Conservation (phyloP, 1,284 basidiomycete genomes). For the Prillingera fragicola region DNA sequence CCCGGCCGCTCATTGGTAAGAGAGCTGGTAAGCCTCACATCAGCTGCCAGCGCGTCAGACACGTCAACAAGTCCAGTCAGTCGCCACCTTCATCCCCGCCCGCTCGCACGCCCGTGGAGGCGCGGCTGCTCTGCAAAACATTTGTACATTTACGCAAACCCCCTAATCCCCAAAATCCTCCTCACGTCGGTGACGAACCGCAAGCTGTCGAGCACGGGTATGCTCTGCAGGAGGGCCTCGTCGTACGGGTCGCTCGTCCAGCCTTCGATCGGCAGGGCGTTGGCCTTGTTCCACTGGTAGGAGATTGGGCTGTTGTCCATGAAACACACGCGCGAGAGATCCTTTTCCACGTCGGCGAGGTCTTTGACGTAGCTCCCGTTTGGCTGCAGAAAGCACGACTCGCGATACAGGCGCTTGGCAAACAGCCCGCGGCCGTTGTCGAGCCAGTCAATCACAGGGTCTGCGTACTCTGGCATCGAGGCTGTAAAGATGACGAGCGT, state of each 20-base stretch:
- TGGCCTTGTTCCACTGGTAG: constrained; percentile 89
- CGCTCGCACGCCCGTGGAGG: too few relatives aligned
- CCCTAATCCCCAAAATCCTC: constrained; percentile 73
- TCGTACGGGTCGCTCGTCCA: constrained; percentile 98
- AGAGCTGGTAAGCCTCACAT: too few relatives aligned
- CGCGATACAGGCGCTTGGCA: constrained; percentile 80
- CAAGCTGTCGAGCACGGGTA: constrained; percentile 91
- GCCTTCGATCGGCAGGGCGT: constrained; percentile 97
- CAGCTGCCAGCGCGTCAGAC: too few relatives aligned
- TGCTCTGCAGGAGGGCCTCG: constrained; percentile 88
- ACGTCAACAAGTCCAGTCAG: too few relatives aligned
- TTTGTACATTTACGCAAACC: constrained; percentile 30
- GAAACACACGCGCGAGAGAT: constrained; percentile 84
- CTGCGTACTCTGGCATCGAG: constrained; percentile 97
- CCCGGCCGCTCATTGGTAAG: too few relatives aligned
- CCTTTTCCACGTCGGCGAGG: constrained; percentile 75
- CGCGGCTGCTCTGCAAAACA: too few relatives aligned
- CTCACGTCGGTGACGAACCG: constrained; percentile 94
- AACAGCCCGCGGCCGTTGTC: constrained; percentile 91
- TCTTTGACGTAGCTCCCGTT: constrained; percentile 96
- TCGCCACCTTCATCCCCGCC: too few relatives aligned
- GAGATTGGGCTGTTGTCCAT: constrained; percentile 95
- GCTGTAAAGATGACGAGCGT: constrained; percentile 98
- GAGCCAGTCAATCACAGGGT: constrained; percentile 99
- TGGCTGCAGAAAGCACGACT: constrained; percentile 84